Percentiles rank a stretch among this genome's conserved stretches.
Conservation (phyloP, 2,329 filamentous ascomycete genomes). For the Pestalotiopsis sp. region DNA sequence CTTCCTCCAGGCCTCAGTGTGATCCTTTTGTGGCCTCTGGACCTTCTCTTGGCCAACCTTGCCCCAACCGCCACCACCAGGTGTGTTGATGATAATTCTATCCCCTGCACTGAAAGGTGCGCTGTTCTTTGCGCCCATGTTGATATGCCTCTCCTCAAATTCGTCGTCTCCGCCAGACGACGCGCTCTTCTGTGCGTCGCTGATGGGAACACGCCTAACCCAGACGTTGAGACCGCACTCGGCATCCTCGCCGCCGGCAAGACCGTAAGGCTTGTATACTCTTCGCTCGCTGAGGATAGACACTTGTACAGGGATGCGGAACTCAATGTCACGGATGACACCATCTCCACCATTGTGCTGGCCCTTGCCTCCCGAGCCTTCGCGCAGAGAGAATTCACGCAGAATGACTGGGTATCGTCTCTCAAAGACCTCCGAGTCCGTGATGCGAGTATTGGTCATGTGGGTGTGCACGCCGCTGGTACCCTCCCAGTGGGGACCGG, state of each 20-base stretch:
- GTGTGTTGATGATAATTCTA: conserved; percentile 76
- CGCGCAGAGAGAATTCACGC: conserved; percentile 64
- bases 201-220: conserved; percentile 72
- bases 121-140: conserved; percentile 79
- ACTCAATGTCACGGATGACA: conserved; percentile 73
- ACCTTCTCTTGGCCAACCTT: conserved; percentile 59
- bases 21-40: conserved; percentile 55
- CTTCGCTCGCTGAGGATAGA: conserved; percentile 74
- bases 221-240: conserved; percentile 83
- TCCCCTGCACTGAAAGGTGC: conserved; percentile 77
- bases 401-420: conserved; percentile 73
- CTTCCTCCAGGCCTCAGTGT: conserved; percentile 54
- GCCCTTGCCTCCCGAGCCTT: conserved; percentile 62
- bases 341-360: conserved; percentile 70
- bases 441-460: conserved; percentile 81
- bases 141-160: conserved; percentile 66
- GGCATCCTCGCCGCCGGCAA: conserved; percentile 81
- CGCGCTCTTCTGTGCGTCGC: conserved; percentile 46
- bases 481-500: conserved; percentile 70
- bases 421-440: conserved; percentile 75
- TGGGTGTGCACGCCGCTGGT: conserved; percentile 73
- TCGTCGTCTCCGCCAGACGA: conserved; percentile 38
- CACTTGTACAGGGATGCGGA: conserved; percentile 71
- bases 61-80: conserved; percentile 81
- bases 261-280: conserved; percentile 76